Conservation (phyloP, 345 rosid species). For the Hypericum androsaemum region DNA sequence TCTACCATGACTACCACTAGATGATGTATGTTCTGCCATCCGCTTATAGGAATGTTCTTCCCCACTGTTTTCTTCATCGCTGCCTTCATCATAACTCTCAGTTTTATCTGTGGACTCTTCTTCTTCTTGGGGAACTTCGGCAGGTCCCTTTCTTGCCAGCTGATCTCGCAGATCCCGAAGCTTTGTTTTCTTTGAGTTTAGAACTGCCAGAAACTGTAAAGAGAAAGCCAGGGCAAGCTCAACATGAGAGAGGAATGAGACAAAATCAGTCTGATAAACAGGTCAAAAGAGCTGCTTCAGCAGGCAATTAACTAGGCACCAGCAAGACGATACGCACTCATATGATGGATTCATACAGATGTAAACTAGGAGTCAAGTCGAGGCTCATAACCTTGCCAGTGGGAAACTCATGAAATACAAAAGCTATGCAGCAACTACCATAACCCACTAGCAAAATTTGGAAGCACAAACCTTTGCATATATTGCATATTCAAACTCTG, state of each 20-base stretch:
- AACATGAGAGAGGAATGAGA: not conserved
- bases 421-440: not conserved
- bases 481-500: constrained; percentile 58
- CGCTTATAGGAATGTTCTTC: constrained; percentile 30
- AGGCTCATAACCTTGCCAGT: too few relatives aligned
- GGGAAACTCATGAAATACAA: not conserved
- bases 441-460: constrained; percentile 4
- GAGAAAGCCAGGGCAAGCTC: constrained; percentile 2
- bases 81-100: constrained; percentile 47
- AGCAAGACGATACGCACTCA: too few relatives aligned
- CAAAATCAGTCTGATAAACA: too few relatives aligned
- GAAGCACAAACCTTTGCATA: constrained; percentile 52
- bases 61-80: constrained; percentile 29
- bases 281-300: too few relatives aligned
- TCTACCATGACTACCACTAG: constrained; percentile 14
- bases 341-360: too few relatives aligned
- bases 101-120: constrained; percentile 53
- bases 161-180: constrained; percentile 70
- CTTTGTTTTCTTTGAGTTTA: constrained; percentile 78
- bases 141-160: constrained; percentile 33
- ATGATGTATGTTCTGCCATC: constrained; percentile 23
- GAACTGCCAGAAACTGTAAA: constrained; percentile 50
- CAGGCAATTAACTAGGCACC: too few relatives aligned
- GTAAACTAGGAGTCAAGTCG: too few relatives aligned
- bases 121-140: constrained; percentile 32